Evolutionary conservation across 768 basidiomycete species (phyloP).

Genomic region (Termitomyces sp.): DNA sequence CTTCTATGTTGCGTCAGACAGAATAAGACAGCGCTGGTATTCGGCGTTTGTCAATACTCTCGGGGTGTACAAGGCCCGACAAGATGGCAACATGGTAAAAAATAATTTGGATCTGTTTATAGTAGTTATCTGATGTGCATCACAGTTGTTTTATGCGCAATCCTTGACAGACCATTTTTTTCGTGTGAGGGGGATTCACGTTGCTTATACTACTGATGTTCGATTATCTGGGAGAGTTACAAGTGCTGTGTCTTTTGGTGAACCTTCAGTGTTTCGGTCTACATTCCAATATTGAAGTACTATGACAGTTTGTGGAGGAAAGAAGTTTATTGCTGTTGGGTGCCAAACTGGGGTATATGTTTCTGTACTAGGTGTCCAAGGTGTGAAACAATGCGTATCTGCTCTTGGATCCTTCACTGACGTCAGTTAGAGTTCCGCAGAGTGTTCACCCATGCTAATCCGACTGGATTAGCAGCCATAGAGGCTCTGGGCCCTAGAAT

Average conservation of each 20-base stretch:
- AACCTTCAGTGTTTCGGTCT: background rate
- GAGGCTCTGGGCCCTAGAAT: constrained; percentile 33
- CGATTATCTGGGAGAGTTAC: constrained; percentile 54
- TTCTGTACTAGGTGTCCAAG: constrained; percentile 45
- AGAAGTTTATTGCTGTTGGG: constrained; percentile 57
- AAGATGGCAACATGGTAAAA: constrained; percentile 70
- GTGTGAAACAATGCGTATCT: constrained; percentile 24
- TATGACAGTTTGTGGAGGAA: constrained; percentile 38
- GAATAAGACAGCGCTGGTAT: constrained; percentile 57
- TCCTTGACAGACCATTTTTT: constrained; percentile 58
- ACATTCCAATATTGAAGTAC: background rate
- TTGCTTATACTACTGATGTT: constrained; percentile 19
- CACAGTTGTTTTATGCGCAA: constrained; percentile 64
- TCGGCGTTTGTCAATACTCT: constrained; percentile 55
- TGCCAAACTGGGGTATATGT: constrained; percentile 70
- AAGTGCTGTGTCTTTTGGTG: constrained; percentile 61
- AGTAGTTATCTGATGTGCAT: background rate
- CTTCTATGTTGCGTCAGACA: constrained; percentile 57
- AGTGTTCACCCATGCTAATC: constrained; percentile 45
- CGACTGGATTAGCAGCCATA: constrained; percentile 52
- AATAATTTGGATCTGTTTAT: background rate
- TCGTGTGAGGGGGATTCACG: constrained; percentile 34
- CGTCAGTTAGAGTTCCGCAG: constrained; percentile 45
- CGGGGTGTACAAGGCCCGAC: constrained; percentile 53
- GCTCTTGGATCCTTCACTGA: background rate